Conservation (phyloP, 2,329 filamentous ascomycete genomes). For the Fusarium udum region DNA sequence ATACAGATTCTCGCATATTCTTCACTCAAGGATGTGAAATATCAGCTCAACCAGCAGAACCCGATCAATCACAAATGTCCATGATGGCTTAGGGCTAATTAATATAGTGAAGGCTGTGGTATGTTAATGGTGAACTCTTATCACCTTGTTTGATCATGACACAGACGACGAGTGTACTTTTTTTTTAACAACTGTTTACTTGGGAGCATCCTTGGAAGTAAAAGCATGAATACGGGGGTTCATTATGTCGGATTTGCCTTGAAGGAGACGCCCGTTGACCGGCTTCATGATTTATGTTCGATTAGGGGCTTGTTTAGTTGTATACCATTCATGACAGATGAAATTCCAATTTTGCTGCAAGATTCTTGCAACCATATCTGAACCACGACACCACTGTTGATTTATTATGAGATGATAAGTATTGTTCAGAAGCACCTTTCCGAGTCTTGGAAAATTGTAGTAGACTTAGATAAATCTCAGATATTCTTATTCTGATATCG, state of each 20-base stretch:
- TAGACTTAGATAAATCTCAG: neutral
- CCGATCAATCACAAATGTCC: conserved; percentile 35
- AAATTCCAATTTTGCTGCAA: conserved; percentile 15
- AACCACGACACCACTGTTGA: neutral
- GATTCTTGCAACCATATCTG: neutral
- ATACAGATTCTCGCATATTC: conserved; percentile 80
- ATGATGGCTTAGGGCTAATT: conserved; percentile 27
- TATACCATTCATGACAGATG: conserved; percentile 38
- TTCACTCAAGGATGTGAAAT: conserved; percentile 87
- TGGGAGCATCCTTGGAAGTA: neutral
- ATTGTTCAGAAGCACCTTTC: neutral
- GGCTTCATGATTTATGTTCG: conserved; percentile 40
- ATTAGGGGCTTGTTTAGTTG: conserved; percentile 23
- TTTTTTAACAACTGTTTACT: neutral
- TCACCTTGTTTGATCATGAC: neutral
- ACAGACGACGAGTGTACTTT: conserved; percentile 5
- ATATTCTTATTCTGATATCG: neutral
- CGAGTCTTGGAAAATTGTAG: neutral
- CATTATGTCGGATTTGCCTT: conserved; percentile 10
- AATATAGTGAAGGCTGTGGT: neutral
- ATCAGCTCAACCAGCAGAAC: conserved; percentile 41
- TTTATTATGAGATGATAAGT: neutral
- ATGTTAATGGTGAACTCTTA: neutral
- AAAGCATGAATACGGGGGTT: conserved; percentile 3
- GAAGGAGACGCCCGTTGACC: conserved; percentile 2